Evolutionary conservation across 352 stramenopile species (phyloP).

Genomic region (Globisporangium megalacanthum): DNA sequence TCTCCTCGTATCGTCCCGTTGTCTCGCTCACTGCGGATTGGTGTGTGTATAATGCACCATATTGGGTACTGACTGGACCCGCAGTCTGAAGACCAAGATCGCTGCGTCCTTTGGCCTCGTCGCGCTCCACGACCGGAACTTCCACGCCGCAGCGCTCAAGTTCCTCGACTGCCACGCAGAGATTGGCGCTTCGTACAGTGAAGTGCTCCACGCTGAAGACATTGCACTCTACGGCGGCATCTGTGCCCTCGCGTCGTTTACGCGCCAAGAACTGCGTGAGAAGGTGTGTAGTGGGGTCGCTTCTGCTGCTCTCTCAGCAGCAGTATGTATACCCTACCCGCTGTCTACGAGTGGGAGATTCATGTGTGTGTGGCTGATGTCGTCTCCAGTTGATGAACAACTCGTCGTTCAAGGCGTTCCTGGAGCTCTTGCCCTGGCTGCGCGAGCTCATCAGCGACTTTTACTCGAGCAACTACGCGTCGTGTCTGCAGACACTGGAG

Average conservation of each 20-base stretch:
- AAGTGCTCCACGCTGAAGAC: slow-evolving; percentile 81
- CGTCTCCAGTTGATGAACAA: slow-evolving; percentile 73
- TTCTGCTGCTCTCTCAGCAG: background rate
- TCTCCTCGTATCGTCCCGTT: too few relatives aligned
- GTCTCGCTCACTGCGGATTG: too few relatives aligned
- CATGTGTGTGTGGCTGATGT: background rate
- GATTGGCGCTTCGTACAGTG: slow-evolving; percentile 76
- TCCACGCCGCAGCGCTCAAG: slow-evolving; percentile 64
- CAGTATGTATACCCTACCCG: too few relatives aligned
- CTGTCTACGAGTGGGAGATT: background rate
- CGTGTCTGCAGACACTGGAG: slow-evolving; percentile 70
- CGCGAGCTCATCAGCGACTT: slow-evolving; percentile 88
- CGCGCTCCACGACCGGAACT: slow-evolving; percentile 76
- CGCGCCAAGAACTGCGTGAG: slow-evolving; percentile 72
- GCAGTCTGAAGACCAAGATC: slow-evolving; percentile 79
- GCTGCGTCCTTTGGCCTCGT: slow-evolving; percentile 73
- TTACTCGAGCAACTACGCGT: slow-evolving; percentile 84
- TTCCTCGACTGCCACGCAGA: slow-evolving; percentile 81
- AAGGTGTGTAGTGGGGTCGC: slow-evolving; percentile 26
- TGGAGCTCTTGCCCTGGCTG: slow-evolving; percentile 83
- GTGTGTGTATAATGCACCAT: too few relatives aligned
- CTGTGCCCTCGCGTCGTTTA: slow-evolving; percentile 81
- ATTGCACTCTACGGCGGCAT: slow-evolving; percentile 86
- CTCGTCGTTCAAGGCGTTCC: slow-evolving; percentile 81
- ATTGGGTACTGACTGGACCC: slow-evolving; percentile 4